Conservation (phyloP, 2,329 filamentous ascomycete genomes). For the Ceratocystis lukuohia region DNA sequence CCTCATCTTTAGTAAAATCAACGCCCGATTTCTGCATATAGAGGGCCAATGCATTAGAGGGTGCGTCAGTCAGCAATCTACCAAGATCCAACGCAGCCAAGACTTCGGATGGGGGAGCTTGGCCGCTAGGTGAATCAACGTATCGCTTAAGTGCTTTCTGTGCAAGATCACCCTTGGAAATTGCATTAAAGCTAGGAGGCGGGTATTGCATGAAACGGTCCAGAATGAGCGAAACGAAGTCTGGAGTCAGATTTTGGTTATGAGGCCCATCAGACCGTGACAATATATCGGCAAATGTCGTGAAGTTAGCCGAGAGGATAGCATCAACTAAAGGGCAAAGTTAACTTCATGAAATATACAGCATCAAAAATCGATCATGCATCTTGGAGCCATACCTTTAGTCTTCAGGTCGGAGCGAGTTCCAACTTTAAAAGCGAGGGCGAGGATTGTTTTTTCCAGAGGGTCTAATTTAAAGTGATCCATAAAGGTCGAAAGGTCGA, state of each 20-base stretch:
- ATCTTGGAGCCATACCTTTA: slow-evolving; percentile 51
- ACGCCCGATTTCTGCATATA: slow-evolving; percentile 63
- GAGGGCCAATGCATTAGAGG: slow-evolving; percentile 44
- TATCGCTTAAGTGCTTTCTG: slow-evolving; percentile 57
- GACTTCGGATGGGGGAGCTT: slow-evolving; percentile 53
- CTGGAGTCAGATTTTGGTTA: slow-evolving; percentile 51
- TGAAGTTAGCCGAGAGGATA: slow-evolving; percentile 70
- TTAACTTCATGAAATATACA: slow-evolving; percentile 15
- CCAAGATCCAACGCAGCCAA: slow-evolving; percentile 57
- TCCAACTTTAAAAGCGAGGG: slow-evolving; percentile 76
- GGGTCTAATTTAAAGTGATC: slow-evolving; percentile 91
- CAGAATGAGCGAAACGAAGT: slow-evolving; percentile 66
- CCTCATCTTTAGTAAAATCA: slow-evolving; percentile 61
- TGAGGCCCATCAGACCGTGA: slow-evolving; percentile 49
- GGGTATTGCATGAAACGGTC: slow-evolving; percentile 80
- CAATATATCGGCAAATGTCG: slow-evolving; percentile 63
- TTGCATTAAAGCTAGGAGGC: slow-evolving; percentile 70
- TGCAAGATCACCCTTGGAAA: slow-evolving; percentile 55
- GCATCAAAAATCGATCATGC: neutral
- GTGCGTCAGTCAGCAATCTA: slow-evolving; percentile 47
- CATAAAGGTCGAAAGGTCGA: slow-evolving; percentile 90
- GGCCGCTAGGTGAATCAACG: slow-evolving; percentile 34
- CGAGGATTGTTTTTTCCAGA: slow-evolving; percentile 73
- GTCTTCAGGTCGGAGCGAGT: slow-evolving; percentile 68
- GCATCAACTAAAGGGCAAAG: slow-evolving; percentile 53